phyloP scores from a whole-genome alignment of 768 basidiomycete species.

The Xerocomellus dryophilus region DNA sequence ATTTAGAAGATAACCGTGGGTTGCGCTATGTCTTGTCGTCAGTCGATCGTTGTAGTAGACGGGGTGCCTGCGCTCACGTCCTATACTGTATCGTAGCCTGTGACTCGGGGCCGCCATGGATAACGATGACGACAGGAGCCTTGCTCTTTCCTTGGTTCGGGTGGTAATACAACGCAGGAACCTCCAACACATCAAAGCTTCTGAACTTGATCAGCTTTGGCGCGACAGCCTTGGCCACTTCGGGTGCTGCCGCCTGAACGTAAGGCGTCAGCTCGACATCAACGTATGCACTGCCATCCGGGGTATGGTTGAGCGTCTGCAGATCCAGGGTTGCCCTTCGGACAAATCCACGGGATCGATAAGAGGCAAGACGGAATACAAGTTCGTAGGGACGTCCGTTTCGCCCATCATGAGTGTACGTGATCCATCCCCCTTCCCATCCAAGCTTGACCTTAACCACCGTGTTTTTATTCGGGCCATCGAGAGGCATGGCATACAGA shows the following conservation, averaged over 20 bases:
- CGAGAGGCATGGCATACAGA: slow-evolving; percentile 31
- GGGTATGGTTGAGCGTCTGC: slow-evolving; percentile 14
- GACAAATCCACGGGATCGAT: slow-evolving; percentile 31
- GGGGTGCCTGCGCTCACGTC: slow-evolving; percentile 24
- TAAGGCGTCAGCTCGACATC: slow-evolving; percentile 30
- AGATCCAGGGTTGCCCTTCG: slow-evolving; percentile 31
- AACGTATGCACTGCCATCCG: slow-evolving; percentile 27
- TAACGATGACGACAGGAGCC: slow-evolving; percentile 35
- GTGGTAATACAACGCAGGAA: slow-evolving; percentile 44
- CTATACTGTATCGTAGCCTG: slow-evolving; percentile 36
- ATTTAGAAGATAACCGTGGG: slow-evolving; percentile 41
- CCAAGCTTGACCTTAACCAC: slow-evolving; percentile 34
- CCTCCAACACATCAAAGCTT: slow-evolving; percentile 41
- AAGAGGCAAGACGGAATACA: slow-evolving; percentile 30
- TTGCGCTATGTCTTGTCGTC: slow-evolving; percentile 21
- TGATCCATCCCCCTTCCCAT: slow-evolving; percentile 33
- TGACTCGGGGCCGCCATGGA: slow-evolving; percentile 41
- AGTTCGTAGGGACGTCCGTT: slow-evolving; percentile 37
- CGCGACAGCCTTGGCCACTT: slow-evolving; percentile 25
- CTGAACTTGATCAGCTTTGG: slow-evolving; percentile 37
- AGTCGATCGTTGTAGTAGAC: neutral
- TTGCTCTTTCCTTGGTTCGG: slow-evolving; percentile 28
- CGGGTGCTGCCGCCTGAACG: slow-evolving; percentile 34
- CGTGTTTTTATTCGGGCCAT: slow-evolving; percentile 25
- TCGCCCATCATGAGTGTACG: slow-evolving; percentile 29